phyloP scores from a whole-genome alignment of 176 grass and related monocot genomes.

The Poa pratensis region DNA sequence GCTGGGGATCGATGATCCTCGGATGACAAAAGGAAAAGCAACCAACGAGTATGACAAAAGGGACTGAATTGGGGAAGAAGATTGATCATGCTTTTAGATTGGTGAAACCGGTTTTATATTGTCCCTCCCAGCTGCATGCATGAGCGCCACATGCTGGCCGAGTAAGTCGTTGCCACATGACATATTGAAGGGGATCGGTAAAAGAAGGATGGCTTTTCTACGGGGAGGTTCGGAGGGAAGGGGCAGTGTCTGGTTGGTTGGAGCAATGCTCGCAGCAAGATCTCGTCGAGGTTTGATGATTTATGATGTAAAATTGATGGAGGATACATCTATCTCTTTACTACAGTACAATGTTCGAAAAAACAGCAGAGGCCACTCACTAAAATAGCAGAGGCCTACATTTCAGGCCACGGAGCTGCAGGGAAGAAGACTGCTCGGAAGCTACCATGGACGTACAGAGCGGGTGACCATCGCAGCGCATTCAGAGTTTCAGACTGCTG shows the following conservation, averaged over 20 bases:
- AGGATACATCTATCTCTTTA: no score
- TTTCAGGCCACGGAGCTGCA: background rate
- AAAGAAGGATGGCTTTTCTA: background rate
- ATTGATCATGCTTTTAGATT: no score
- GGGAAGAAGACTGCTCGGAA: background rate
- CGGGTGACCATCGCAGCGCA: background rate
- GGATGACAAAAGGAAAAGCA: background rate
- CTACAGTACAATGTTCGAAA: no score
- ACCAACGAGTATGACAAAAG: background rate
- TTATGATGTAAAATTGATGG: background rate
- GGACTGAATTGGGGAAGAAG: no score
- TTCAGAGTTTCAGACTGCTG: background rate
- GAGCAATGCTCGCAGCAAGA: background rate
- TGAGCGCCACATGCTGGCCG: no score
- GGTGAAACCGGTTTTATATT: no score
- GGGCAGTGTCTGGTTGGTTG: background rate
- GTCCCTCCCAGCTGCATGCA: no score
- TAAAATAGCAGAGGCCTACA: no score
- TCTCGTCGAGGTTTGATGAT: background rate
- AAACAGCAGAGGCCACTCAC: no score
- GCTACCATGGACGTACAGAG: background rate
- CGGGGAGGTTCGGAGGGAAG: background rate
- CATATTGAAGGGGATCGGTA: background rate
- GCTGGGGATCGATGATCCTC: background rate
- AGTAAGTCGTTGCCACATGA: background rate